Evolutionary conservation across 805 yeast species (phyloP), one percentile per base, ranked within the genome.

Genomic region (Schwanniomyces vanrijiae): DNA sequence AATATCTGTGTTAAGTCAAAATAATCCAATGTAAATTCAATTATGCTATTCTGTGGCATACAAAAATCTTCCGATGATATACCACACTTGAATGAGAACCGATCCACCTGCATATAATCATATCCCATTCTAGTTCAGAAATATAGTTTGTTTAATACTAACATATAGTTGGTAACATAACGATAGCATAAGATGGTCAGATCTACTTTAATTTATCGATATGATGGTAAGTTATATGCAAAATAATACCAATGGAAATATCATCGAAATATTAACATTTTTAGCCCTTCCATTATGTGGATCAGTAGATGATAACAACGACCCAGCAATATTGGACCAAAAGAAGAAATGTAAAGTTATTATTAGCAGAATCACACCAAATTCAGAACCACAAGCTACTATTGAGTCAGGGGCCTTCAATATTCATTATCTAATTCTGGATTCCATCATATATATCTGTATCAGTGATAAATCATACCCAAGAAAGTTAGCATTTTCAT

Each of bases 261-360:
- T 7, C 8, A 29, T 18, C 11, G 10, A 3, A 11, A 24, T 16
- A 22, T 13, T 24, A 38, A 21, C 41, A 26, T 16, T 22, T 37
- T 10, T 43, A 83, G 90, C 94, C 20, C 82, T 94, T 42, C 98
- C 99, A 24, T 75, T 92, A 46, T 83, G 95, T 49, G 96, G 96
- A 5, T 87, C 96, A 1, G 91, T 89, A 10, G 98, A 92, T 62
- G 90, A 87, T 52, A 75, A 78, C 33, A 78, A 76, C 43, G 82
- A 79, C 51, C 74, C 83, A 0, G 71, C 73, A 3, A 71, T 92
- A 39, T 60, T 74, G 20, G 94, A 88, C 44, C 90, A 88, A 62
- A 92, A 91, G 77, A 82, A 86, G 64, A 90, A 90, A 65, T 82
- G 89, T 55, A 91, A 92, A 67, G 69, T 86, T 45, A 75, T 94